Evolutionary conservation across 805 yeast genomes (phyloP), one percentile per base, ranked within the genome.

Genomic region (Candida broadrunensis): DNA sequence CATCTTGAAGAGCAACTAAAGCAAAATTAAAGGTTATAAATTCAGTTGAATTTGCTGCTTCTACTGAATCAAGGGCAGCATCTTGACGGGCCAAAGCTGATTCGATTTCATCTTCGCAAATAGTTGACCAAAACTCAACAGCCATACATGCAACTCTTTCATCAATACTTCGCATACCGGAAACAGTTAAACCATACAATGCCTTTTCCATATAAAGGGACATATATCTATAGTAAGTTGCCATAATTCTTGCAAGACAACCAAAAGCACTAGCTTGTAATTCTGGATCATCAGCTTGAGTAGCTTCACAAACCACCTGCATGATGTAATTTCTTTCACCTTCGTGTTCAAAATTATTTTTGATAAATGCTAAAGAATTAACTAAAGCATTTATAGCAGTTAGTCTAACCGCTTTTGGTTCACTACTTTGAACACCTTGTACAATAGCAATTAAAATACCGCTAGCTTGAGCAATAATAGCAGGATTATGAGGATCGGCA

Each of bases 281-380:
- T 52, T 86, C 95, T 34, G 73, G 67, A 56, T 84, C 85, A 26
- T 78, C 76, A 17, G 95, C 86, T 63, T 91, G 97, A n/a, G 99
- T 90, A 14, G 97, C 96, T 67, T 93, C 98, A 68, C 99, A 93
- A 13, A 93, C 97, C 33, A 93, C 97, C 72, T 89, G 97, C 99
- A 93, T 93, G 62, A 93, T 86, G 65, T 85, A 89, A 62, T 93
- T 90, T 58, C 99, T 80, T 72, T 93, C 99, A 45, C 93, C 95
- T 58, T 91, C 98, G 44, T 85, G 78, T 52, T 82, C 89, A 72
- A 93, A 93, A 66, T 93, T 93, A 55, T 74, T 77, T 46, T 85
- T 81, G 65, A 93, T 88, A 63, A 91, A 93, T 50, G 84, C 95
- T 52, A 93, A 76, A 23, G 98, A 89, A 66, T 85, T 86, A 33